Conservation (phyloP, 2,329 filamentous ascomycete genomes). For the Harringtonia aguacate region DNA sequence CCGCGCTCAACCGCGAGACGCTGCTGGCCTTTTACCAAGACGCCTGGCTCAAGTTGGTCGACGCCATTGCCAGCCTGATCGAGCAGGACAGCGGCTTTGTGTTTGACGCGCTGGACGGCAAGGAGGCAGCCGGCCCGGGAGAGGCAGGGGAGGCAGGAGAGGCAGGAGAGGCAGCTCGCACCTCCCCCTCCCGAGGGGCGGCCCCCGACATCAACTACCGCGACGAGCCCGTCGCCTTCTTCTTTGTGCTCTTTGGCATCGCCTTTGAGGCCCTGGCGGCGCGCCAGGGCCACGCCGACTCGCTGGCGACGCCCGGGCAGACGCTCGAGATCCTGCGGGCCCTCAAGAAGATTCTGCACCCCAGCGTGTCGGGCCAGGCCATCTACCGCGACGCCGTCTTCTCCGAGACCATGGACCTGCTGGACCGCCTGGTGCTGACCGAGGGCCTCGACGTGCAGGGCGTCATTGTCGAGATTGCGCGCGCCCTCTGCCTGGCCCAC, state of each 20-base stretch:
- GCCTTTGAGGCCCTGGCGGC: conserved; percentile 92
- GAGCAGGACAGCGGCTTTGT: conserved; percentile 97
- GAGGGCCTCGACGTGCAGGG: conserved; percentile 81
- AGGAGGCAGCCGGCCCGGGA: conserved; percentile 43
- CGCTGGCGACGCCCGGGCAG: conserved; percentile 61
- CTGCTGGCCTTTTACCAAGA: conserved; percentile 93
- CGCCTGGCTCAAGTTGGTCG: conserved; percentile 90
- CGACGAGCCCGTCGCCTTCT: conserved; percentile 95
- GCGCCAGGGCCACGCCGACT: conserved; percentile 44
- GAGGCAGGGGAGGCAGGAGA: conserved; percentile 25
- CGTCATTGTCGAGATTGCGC: conserved; percentile 88
- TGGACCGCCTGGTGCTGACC: conserved; percentile 85
- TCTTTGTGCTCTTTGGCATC: conserved; percentile 94
- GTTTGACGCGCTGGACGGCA: conserved; percentile 91
- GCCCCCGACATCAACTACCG: conserved; percentile 85
- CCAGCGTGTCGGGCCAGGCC: conserved; percentile 88
- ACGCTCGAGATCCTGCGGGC: conserved; percentile 77
- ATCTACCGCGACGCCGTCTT: conserved; percentile 96
- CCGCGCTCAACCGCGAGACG: conserved; percentile 87
- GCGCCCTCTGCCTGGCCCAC: conserved; percentile 81
- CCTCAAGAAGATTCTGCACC: conserved; percentile 87
- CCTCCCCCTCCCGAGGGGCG: conserved; percentile 12
- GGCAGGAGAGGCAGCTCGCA: background rate
- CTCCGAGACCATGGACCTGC: conserved; percentile 90
- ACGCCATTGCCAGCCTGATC: conserved; percentile 93